Evolutionary conservation across 495 filamentous ascomycete genomes (phyloP).

Genomic region (Penicillium goetzii): DNA sequence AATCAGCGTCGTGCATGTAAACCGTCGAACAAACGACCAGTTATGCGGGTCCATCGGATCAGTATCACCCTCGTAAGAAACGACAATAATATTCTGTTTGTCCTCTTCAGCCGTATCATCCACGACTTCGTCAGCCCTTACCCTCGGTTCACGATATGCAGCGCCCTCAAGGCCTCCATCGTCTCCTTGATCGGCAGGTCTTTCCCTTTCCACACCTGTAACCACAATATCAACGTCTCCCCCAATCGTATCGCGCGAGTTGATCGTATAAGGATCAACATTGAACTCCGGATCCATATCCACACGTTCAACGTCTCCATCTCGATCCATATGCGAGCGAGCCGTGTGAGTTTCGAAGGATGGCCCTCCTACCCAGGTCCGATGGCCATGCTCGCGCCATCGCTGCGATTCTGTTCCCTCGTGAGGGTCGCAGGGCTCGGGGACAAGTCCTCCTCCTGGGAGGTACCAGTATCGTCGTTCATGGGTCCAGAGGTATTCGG

Average conservation of each 20-base stretch:
- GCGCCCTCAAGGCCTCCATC: not conserved
- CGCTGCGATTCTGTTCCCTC: constrained; percentile 8
- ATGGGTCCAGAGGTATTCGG: constrained; percentile 20
- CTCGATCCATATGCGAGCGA: constrained; percentile 19
- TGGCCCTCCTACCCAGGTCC: constrained; percentile 18
- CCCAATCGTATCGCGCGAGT: constrained; percentile 25
- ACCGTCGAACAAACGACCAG: constrained; percentile 46
- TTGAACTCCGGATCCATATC: constrained; percentile 15
- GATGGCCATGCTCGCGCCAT: constrained; percentile 23
- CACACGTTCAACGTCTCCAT: constrained; percentile 16
- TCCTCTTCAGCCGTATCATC: not conserved
- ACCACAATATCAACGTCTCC: constrained; percentile 24
- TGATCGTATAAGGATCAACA: constrained; percentile 27
- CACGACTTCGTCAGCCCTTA: not conserved
- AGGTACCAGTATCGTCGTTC: constrained; percentile 26
- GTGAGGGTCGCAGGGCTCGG: constrained; percentile 14
- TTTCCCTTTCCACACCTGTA: constrained; percentile 21
- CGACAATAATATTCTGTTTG: constrained; percentile 51
- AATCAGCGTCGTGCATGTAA: constrained; percentile 48
- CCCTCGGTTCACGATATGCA: not conserved
- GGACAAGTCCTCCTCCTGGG: constrained; percentile 13
- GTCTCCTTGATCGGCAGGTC: not conserved
- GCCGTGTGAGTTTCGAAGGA: constrained; percentile 17
- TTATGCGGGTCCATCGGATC: constrained; percentile 62
- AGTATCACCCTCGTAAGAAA: constrained; percentile 56